Percentiles rank a stretch among this genome's conserved stretches.
Conservation (phyloP, 202 grass and related monocot genomes). For the Setaria italica region DNA sequence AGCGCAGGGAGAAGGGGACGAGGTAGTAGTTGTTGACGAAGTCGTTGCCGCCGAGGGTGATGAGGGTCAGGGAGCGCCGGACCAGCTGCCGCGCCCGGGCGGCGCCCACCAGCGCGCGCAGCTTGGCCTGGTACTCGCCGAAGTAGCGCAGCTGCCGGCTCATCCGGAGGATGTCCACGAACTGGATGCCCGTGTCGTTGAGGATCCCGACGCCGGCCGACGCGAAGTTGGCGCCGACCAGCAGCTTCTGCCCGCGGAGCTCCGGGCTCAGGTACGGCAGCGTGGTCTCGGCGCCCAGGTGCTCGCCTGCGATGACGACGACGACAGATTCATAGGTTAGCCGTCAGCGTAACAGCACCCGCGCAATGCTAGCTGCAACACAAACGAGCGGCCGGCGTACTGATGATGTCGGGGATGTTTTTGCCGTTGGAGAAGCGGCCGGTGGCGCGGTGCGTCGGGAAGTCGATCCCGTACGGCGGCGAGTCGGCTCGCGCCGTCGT, state of each 20-base stretch:
- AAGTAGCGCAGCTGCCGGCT: constrained; percentile 64
- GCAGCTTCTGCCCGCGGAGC: constrained; percentile 66
- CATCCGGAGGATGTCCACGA: constrained; percentile 76
- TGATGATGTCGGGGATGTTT: constrained; percentile 93
- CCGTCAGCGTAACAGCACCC: too few relatives aligned
- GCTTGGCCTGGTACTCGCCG: constrained; percentile 63
- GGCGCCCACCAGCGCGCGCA: constrained; percentile 57
- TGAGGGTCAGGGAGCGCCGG: constrained; percentile 64
- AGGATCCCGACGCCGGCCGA: constrained; percentile 96
- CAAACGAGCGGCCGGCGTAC: constrained; percentile 23
- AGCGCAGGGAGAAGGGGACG: constrained; percentile 78
- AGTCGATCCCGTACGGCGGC: constrained; percentile 86
- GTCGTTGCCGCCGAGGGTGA: constrained; percentile 90
- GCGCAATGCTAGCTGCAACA: too few relatives aligned
- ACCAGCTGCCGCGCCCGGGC: constrained; percentile 56
- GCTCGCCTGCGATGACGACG: constrained; percentile 59
- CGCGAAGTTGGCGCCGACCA: constrained; percentile 95
- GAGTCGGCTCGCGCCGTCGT: constrained; percentile 71
- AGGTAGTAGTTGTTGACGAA: constrained; percentile 97
- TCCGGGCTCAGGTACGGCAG: constrained; percentile 89
- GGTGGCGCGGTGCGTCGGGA: constrained; percentile 65
- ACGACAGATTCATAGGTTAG: too few relatives aligned
- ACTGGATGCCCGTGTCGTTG: constrained; percentile 95
- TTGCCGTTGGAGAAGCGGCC: constrained; percentile 86
- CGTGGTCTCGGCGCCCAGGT: constrained; percentile 70